Conservation (phyloP, 31 red algal species). For the Asparagopsis taxiformis region DNA sequence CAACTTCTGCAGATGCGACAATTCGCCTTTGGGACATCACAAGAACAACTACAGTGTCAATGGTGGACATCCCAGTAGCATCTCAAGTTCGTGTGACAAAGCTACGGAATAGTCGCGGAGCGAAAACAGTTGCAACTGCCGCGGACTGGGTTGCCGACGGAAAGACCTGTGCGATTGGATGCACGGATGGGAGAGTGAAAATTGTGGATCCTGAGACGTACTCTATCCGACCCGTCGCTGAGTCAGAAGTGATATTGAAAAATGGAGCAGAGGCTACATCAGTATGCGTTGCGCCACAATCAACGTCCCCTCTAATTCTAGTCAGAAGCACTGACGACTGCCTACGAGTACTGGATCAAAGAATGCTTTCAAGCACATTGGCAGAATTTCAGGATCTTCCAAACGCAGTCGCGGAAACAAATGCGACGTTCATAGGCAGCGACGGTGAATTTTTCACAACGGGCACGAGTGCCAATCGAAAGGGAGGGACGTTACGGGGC, state of each 20-base stretch:
- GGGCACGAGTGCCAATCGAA: slow-evolving; percentile 54
- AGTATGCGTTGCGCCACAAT: slow-evolving; percentile 3
- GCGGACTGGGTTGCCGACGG: slow-evolving; percentile 45
- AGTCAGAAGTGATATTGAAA: slow-evolving; percentile 9
- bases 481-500: slow-evolving; percentile 13
- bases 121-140: slow-evolving; percentile 46
- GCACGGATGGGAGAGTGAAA: slow-evolving; percentile 54
- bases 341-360: slow-evolving; percentile 51
- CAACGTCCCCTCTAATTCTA: slow-evolving; percentile 15
- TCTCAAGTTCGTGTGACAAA: slow-evolving; percentile 46
- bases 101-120: slow-evolving; percentile 41
- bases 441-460: slow-evolving; percentile 43
- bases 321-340: slow-evolving; percentile 61
- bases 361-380: slow-evolving; percentile 16
- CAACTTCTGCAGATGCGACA: slow-evolving; percentile 47
- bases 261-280: slow-evolving; percentile 34
- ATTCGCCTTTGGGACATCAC: slow-evolving; percentile 58
- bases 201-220: slow-evolving; percentile 39
- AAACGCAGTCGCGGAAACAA: slow-evolving; percentile 61
- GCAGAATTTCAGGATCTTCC: slow-evolving; percentile 24
- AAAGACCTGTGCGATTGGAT: slow-evolving; percentile 32
- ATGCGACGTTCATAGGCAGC: slow-evolving; percentile 35
- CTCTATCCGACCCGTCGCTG: slow-evolving; percentile 21
- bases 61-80: slow-evolving; percentile 31
- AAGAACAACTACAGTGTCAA: slow-evolving; percentile 17